A percentile compares a stretch with the other conserved stretches of the same genome.
Conservation (phyloP, 495 filamentous ascomycete genomes). For the Chaetomidium leptoderma region DNA sequence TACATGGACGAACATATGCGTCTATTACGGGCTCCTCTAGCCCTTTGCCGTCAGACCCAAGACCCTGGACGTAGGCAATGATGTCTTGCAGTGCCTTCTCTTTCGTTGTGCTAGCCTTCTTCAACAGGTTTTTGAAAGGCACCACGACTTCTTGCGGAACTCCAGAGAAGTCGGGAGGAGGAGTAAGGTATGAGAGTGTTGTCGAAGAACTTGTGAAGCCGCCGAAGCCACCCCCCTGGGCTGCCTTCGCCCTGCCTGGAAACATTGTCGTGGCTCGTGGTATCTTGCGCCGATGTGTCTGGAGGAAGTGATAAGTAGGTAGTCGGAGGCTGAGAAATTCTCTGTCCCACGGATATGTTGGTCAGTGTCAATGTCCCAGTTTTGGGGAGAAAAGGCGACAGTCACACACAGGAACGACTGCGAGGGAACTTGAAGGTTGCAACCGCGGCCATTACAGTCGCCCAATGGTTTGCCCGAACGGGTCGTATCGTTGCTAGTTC, state of each 20-base stretch:
- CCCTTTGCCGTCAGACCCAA: constrained; percentile 47
- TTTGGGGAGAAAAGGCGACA: too few species aligned
- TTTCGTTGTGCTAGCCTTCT: constrained; percentile 90
- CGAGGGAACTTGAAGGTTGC: too few species aligned
- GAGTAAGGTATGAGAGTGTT: constrained; percentile 75
- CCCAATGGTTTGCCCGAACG: too few species aligned
- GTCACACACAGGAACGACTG: too few species aligned
- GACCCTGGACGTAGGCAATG: constrained; percentile 53
- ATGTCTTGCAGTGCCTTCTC: constrained; percentile 90
- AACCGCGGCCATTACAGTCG: too few species aligned
- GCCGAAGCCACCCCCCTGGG: constrained; percentile 18
- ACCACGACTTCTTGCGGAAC: constrained; percentile 81
- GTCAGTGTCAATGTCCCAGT: too few species aligned
- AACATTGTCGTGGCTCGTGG: not conserved
- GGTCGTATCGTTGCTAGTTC: too few species aligned
- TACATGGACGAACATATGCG: constrained; percentile 68
- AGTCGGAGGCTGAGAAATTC: too few species aligned
- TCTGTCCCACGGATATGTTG: too few species aligned
- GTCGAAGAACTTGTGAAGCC: constrained; percentile 43
- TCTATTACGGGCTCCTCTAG: constrained; percentile 73
- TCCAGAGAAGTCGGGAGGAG: constrained; percentile 73
- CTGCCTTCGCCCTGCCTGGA: not conserved
- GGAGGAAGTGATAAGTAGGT: not conserved
- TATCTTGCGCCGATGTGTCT: not conserved
- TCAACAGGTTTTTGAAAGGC: constrained; percentile 83